phyloP scores from a whole-genome alignment of 2,329 filamentous ascomycete genomes.

The Fusarium sarcochroum region DNA sequence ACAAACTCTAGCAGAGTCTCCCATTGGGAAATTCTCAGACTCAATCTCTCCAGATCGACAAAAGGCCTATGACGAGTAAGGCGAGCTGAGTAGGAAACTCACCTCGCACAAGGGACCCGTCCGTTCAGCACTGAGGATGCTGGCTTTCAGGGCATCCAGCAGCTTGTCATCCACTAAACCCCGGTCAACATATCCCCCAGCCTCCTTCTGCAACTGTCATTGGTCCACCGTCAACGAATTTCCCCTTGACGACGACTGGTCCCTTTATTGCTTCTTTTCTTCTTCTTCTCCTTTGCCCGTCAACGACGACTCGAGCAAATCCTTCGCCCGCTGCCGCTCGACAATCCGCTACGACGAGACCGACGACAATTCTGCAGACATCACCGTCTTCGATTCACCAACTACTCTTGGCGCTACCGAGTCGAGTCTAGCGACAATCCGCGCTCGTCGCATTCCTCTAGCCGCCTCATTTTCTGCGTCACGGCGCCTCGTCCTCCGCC shows the following conservation, averaged over 20 bases:
- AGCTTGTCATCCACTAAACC: constrained; percentile 31
- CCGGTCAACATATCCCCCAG: constrained; percentile 23
- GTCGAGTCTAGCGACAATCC: constrained; percentile 28
- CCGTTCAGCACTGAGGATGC: constrained; percentile 38
- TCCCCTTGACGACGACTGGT: constrained; percentile 36
- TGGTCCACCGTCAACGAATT: constrained; percentile 36
- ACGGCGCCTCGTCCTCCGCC: constrained; percentile 28
- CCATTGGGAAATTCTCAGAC: not conserved
- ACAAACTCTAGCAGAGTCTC: not conserved
- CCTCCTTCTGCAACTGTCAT: constrained; percentile 30
- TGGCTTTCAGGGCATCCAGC: constrained; percentile 42
- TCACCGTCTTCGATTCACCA: not conserved
- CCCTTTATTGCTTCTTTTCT: constrained; percentile 42
- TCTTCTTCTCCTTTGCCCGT: constrained; percentile 41
- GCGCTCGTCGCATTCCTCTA: constrained; percentile 35
- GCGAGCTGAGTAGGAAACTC: constrained; percentile 24
- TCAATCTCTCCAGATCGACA: constrained; percentile 13
- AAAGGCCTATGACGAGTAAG: constrained; percentile 6
- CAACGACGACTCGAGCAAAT: constrained; percentile 46
- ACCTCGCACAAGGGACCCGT: constrained; percentile 6
- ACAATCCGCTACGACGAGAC: constrained; percentile 25
- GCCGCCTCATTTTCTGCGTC: constrained; percentile 31
- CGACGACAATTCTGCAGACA: constrained; percentile 10
- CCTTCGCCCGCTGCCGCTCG: constrained; percentile 34
- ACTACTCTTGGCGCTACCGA: constrained; percentile 17